Conservation (phyloP, 2,329 filamentous ascomycete genomes). For the Aspergillus phoenicis region DNA sequence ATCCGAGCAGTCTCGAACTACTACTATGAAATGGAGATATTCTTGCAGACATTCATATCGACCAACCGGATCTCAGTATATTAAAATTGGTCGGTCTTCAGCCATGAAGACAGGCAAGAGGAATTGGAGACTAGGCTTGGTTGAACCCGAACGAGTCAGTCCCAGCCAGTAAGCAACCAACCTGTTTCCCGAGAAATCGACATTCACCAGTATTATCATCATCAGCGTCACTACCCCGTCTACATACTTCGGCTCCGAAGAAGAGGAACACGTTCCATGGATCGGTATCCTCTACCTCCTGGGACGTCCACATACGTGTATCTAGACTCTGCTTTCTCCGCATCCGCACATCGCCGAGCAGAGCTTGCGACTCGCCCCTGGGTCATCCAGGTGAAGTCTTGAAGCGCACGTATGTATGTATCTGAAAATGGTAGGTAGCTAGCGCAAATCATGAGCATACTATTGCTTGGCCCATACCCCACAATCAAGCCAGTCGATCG, state of each 20-base stretch:
- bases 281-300: not conserved
- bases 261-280: not conserved
- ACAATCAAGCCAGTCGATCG: slow-evolving; percentile 8
- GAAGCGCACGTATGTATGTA: not conserved
- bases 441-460: not conserved
- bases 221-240: not conserved
- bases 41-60: not conserved
- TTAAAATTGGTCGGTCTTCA: not conserved
- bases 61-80: not conserved
- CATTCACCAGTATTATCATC: not conserved
- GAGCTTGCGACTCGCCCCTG: not conserved
- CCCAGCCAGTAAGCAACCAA: not conserved
- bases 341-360: not conserved
- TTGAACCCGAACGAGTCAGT: not conserved
- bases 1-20: slow-evolving; percentile 2
- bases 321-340: not conserved
- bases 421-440: not conserved
- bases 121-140: not conserved
- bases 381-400: not conserved
- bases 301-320: not conserved
- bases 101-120: not conserved
- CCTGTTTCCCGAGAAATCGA: not conserved
- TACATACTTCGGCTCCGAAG: not conserved
- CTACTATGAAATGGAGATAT: not conserved
- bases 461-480: not conserved